phyloP scores from a whole-genome alignment of 495 filamentous ascomycete genomes.

The Achaetomiella virescens region DNA sequence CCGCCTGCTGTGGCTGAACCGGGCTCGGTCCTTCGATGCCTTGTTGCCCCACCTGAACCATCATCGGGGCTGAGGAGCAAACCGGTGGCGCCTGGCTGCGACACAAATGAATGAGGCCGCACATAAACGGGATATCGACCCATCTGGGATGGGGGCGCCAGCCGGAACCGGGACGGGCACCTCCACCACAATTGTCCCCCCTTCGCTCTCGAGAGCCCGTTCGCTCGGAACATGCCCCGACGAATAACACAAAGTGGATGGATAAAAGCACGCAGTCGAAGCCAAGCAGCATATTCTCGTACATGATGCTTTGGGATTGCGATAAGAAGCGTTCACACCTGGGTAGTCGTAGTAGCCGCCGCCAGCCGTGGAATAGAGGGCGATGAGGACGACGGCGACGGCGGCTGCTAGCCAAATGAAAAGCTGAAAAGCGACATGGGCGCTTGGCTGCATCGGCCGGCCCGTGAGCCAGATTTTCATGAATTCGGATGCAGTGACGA shows the following conservation, averaged over 20 bases:
- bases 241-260: constrained; percentile 38
- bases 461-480: constrained; percentile 24
- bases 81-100: background rate
- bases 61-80: background rate
- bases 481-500: constrained; percentile 35
- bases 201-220: constrained; percentile 21
- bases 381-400: constrained; percentile 15
- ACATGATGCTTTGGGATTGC: background rate
- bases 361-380: constrained; percentile 10
- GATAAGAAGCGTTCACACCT: background rate
- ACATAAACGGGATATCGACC: background rate
- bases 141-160: background rate
- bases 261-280: constrained; percentile 17
- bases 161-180: constrained; percentile 5
- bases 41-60: background rate
- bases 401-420: constrained; percentile 25
- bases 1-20: background rate
- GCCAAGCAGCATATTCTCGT: constrained; percentile 16
- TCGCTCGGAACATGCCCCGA: constrained; percentile 39
- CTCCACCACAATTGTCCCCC: constrained; percentile 6
- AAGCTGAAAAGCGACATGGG: constrained; percentile 34
- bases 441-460: constrained; percentile 33
- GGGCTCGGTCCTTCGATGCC: background rate
- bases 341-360: constrained; percentile 7
- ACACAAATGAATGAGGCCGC: background rate